phyloP scores from a whole-genome alignment of 257 asterid genomes.

The Lithospermum erythrorhizon region DNA sequence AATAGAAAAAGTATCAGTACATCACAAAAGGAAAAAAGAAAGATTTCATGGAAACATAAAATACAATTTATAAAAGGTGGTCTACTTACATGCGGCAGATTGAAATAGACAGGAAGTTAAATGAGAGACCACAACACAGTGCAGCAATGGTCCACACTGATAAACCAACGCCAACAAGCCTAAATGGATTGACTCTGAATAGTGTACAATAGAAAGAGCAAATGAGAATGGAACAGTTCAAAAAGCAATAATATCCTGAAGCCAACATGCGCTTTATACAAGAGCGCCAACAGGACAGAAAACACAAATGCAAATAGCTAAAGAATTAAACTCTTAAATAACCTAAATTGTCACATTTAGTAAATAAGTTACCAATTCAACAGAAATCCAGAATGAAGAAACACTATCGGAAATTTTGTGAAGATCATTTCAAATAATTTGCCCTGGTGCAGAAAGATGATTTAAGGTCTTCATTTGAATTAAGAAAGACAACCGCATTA shows the following conservation, averaged over 20 bases:
- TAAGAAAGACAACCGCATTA: no score
- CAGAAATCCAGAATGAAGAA: neutral
- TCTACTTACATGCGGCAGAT: constrained; percentile 58
- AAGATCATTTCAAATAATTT: no score
- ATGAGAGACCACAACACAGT: constrained; percentile 61
- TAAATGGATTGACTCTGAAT: constrained; percentile 70
- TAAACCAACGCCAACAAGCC: constrained; percentile 79
- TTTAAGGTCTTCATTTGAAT: no score
- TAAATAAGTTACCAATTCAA: neutral
- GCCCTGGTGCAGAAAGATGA: no score
- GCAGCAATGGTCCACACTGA: constrained; percentile 71
- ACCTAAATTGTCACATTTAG: neutral
- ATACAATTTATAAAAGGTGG: neutral
- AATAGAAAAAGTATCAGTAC: neutral
- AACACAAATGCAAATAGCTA: neutral
- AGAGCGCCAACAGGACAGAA: neutral
- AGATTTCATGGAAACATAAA: neutral
- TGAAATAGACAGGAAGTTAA: constrained; percentile 55
- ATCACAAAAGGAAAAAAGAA: constrained; percentile 4
- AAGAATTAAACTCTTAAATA: neutral
- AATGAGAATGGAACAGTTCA: constrained; percentile 2
- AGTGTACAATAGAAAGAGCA: constrained; percentile 18
- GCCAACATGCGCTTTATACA: neutral
- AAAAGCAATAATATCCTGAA: neutral
- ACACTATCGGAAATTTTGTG: neutral